A percentile compares a stretch with the other conserved stretches of the same genome.
phyloP scores from a whole-genome alignment of 768 basidiomycete genomes.

The Mrakia gelida region DNA sequence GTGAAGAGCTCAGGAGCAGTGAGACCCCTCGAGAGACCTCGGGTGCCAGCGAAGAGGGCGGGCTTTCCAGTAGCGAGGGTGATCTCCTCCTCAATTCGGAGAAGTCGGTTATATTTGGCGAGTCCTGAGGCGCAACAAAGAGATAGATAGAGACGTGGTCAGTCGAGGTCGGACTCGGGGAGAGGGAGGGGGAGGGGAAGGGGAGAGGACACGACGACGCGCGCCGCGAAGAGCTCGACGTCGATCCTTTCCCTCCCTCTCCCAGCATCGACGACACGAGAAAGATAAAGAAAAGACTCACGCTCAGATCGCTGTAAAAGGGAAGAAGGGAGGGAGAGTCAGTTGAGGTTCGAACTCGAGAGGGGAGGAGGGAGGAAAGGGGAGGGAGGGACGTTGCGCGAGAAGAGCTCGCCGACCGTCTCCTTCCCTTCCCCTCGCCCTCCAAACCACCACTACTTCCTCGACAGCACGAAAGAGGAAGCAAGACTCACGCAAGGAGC shows the following conservation, averaged over 20 bases:
- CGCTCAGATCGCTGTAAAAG: background rate
- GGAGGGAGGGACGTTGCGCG: too few relatives aligned
- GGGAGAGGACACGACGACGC: too few relatives aligned
- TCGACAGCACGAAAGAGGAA: background rate
- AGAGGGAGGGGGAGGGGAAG: too few relatives aligned
- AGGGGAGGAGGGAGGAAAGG: background rate
- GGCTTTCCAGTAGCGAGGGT: constrained; percentile 49
- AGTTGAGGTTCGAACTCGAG: background rate
- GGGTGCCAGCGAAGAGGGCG: constrained; percentile 43
- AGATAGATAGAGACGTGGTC: too few relatives aligned
- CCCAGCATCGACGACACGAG: too few relatives aligned
- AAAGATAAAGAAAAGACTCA: too few relatives aligned
- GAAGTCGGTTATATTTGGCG: constrained; percentile 57
- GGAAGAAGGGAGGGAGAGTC: too few relatives aligned
- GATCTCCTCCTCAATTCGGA: constrained; percentile 61
- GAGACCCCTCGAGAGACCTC: background rate
- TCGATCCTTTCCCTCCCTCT: too few relatives aligned
- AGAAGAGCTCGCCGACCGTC: background rate
- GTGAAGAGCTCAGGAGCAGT: background rate
- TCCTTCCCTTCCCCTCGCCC: background rate
- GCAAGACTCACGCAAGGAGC: constrained; percentile 26
- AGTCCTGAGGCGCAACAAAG: too few relatives aligned
- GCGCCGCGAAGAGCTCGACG: too few relatives aligned
- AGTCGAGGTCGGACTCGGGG: background rate
- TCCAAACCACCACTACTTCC: background rate